These are phyloP conservation scores for Metschnikowia corniflorae DNA, from an alignment of 805 yeast genomes.

Conservation along the genomic window DNA sequence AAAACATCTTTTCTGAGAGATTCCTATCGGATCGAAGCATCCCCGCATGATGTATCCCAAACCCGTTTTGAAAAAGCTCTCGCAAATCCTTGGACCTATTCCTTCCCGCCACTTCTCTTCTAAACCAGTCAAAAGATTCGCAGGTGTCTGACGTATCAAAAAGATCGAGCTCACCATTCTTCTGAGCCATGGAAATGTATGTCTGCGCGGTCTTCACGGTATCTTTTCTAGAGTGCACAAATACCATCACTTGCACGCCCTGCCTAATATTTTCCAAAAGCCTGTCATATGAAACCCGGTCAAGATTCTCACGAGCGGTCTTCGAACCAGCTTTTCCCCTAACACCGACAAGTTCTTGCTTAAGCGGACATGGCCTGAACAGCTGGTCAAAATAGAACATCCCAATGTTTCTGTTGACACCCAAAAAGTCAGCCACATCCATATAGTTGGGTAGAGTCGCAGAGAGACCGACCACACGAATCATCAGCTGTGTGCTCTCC, in stretches of 20 bases:
- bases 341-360: conserved; percentile 85
- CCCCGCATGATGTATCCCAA: conserved; percentile 97
- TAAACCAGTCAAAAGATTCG: conserved; percentile 41
- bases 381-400: conserved; percentile 93
- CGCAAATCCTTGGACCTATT: conserved; percentile 74
- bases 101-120: conserved; percentile 61
- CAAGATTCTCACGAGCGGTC: conserved; percentile 69
- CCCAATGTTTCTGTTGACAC: conserved; percentile 86
- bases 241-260: conserved; percentile 92
- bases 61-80: conserved; percentile 76
- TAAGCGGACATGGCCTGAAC: conserved; percentile 89
- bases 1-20: conserved; percentile 81
- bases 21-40: conserved; percentile 89
- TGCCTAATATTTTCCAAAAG: conserved; percentile 58
- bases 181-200: conserved; percentile 65
- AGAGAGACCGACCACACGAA: conserved; percentile 20
- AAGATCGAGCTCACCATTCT: conserved; percentile 49
- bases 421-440: conserved; percentile 84
- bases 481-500: conserved; percentile 76
- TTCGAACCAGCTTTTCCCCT: conserved; percentile 79
- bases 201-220: conserved; percentile 79
- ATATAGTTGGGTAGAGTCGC: conserved; percentile 20
- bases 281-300: conserved; percentile 72
- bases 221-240: conserved; percentile 93
- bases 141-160: conserved; percentile 54